These are phyloP conservation scores for Leishmania tropica DNA, from an alignment of 208 protist genomes.

Conservation along the genomic window DNA sequence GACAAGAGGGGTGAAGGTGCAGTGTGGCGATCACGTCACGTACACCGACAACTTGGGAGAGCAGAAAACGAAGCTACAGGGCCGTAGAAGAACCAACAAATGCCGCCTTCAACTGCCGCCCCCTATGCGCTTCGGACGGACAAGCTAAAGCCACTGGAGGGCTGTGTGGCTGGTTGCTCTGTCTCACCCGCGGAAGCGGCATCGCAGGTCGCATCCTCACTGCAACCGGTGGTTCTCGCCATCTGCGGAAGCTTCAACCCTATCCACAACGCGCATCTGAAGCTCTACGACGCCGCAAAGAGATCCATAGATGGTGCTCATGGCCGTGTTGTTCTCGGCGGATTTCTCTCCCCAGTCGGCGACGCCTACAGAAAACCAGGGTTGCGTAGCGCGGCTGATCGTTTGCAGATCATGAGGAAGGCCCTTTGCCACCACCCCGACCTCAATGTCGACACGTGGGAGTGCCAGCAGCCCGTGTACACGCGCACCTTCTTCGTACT, in stretches of 20 bases:
- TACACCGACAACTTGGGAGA: neutral
- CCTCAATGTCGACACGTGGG: conserved; percentile 73
- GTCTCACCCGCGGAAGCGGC: neutral
- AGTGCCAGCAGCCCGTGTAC: conserved; percentile 69
- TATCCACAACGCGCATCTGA: conserved; percentile 75
- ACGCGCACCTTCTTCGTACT: conserved; percentile 65
- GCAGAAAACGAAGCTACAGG: neutral
- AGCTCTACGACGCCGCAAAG: conserved; percentile 57
- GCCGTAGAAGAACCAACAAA: neutral
- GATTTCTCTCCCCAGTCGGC: conserved; percentile 78
- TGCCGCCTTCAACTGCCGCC: neutral
- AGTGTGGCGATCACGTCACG: neutral
- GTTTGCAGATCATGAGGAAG: conserved; percentile 43
- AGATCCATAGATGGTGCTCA: conserved; percentile 9
- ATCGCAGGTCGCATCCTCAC: neutral
- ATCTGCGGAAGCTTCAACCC: conserved; percentile 88
- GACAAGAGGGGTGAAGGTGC: neutral
- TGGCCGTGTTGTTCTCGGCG: conserved; percentile 55
- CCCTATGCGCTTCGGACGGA: conserved; percentile 12
- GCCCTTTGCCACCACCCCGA: conserved; percentile 43
- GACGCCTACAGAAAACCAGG: conserved; percentile 82
- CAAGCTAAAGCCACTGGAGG: conserved; percentile 45
- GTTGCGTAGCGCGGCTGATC: conserved; percentile 40
- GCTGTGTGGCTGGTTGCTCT: neutral
- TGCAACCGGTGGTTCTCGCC: conserved; percentile 50